Base-by-base conservation (phyloP, 768 basidiomycete species). In the Baorangia bicolor region DNA sequence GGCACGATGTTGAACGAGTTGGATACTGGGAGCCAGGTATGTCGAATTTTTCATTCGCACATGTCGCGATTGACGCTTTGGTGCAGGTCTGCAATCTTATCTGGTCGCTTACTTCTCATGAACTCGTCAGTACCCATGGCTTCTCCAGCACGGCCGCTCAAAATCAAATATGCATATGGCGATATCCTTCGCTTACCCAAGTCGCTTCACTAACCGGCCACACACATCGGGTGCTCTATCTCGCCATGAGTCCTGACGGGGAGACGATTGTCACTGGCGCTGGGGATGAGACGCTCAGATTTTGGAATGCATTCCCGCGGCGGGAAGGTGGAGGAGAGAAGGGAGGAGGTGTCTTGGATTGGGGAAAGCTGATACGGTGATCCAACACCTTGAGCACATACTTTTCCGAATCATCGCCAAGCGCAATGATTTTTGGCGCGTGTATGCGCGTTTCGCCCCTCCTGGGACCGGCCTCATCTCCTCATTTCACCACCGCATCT, bases 231-330 rank as follows among this genome's bases (percentile, higher is more conserved):
- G 96, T 99, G 18, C 77, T 98, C 31, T 96, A 96, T 70, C 86
- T 98, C n/a, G 95, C 95, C 4, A 94, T 95, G 92, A 91, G 88
- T 65, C 95, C 95, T 0, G 95, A 97, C 63, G 94, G 95, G 18
- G 93, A 96, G 75, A 98, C 95, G 1, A 98, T 98, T 59, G 97
- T 98, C 27, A 98, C 95, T 0, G 96, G 96, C 16, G 96, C 96
- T 0, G 96, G 96, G 0, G 96, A 99, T 70, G 96, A 98, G 75
- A 99, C 96, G 4, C 74, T 99, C 50, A 74, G 94, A 59, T 98
- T 98, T 73, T 98, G 96, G 96, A 96, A 94, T 70, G 94, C 94
- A 0, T 98, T 99, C 66, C 90, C 91, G n/a, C 86, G 84, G 72
- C 81, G 77, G 60, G 87, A 86, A 51, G 71, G 67, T 37, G 68